Evolutionary conservation across 2,329 filamentous ascomycete species (phyloP).

Genomic region (Talaromyces sp.): DNA sequence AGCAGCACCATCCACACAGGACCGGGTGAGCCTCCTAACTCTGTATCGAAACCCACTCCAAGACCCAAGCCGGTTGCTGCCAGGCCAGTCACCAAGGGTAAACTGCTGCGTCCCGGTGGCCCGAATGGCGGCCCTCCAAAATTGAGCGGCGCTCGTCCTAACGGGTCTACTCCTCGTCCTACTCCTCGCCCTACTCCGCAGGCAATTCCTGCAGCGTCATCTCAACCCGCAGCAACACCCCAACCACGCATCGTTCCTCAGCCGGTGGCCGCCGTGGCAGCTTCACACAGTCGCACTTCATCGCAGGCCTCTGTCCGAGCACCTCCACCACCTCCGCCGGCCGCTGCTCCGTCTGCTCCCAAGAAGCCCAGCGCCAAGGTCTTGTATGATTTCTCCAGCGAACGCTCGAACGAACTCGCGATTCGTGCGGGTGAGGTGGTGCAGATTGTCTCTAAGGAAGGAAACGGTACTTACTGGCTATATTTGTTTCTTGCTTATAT

Average conservation of each 20-base stretch:
- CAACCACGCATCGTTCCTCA: slow-evolving; percentile 24
- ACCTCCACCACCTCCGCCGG: slow-evolving; percentile 58
- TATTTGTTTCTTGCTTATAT: neutral
- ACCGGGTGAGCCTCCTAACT: slow-evolving; percentile 75
- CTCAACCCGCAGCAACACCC: slow-evolving; percentile 22
- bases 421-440: slow-evolving; percentile 75
- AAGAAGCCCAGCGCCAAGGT: slow-evolving; percentile 79
- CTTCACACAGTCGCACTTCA: slow-evolving; percentile 43
- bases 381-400: slow-evolving; percentile 83
- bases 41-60: slow-evolving; percentile 75
- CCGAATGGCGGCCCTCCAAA: slow-evolving; percentile 75
- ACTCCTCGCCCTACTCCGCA: slow-evolving; percentile 31
- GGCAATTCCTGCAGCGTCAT: slow-evolving; percentile 15
- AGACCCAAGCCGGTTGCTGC: slow-evolving; percentile 79
- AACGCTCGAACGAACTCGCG: slow-evolving; percentile 77
- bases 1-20: slow-evolving; percentile 84
- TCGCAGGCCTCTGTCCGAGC: slow-evolving; percentile 44
- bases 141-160: slow-evolving; percentile 47
- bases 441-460: slow-evolving; percentile 88
- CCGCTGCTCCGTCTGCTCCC: slow-evolving; percentile 48
- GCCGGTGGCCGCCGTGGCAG: slow-evolving; percentile 31
- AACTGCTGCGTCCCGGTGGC: slow-evolving; percentile 86
- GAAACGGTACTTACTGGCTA: slow-evolving; percentile 64
- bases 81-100: slow-evolving; percentile 87
- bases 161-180: slow-evolving; percentile 23